A percentile compares a stretch with the other conserved stretches of the same genome.
Evolutionary conservation across 345 rosid genomes (phyloP).

Genomic region (Carallia pectinifolia): DNA sequence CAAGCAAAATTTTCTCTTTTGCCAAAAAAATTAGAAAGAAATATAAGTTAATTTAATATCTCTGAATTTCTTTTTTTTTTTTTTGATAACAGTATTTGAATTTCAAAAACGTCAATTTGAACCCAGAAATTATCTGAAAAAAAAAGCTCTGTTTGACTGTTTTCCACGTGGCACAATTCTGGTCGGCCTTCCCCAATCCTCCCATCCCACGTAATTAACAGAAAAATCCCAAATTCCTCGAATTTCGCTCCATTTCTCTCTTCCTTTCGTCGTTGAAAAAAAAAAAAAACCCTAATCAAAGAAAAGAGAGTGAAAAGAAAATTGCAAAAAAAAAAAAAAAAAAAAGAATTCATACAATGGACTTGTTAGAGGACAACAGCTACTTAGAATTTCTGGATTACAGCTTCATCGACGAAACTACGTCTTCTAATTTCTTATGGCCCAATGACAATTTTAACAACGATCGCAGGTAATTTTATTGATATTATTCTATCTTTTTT

Average conservation of each 20-base stretch:
- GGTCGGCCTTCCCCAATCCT: neutral
- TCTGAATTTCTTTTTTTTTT: too few relatives aligned
- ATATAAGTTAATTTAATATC: too few relatives aligned
- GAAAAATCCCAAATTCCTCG: neutral
- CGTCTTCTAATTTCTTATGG: slow-evolving; percentile 20
- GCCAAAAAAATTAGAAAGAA: too few relatives aligned
- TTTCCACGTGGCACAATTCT: slow-evolving; percentile 14
- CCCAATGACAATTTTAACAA: neutral
- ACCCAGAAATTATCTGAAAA: too few relatives aligned
- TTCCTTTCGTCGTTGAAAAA: neutral
- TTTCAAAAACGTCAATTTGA: too few relatives aligned
- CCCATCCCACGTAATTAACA: neutral
- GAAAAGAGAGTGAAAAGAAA: neutral
- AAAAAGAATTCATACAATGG: neutral
- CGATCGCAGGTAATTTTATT: neutral
- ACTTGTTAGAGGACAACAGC: slow-evolving; percentile 10
- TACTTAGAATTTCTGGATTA: slow-evolving; percentile 26
- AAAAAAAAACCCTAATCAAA: neutral
- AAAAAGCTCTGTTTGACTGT: too few relatives aligned
- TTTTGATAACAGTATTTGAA: too few relatives aligned
- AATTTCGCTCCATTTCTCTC: neutral
- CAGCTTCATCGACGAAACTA: slow-evolving; percentile 11
- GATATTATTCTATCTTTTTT: too few relatives aligned
- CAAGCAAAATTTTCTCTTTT: too few relatives aligned
- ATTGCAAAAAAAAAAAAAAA: neutral